These are phyloP conservation scores for Moricandia moricandioides DNA, from an alignment of 345 rosid species.

Conservation along the genomic window DNA sequence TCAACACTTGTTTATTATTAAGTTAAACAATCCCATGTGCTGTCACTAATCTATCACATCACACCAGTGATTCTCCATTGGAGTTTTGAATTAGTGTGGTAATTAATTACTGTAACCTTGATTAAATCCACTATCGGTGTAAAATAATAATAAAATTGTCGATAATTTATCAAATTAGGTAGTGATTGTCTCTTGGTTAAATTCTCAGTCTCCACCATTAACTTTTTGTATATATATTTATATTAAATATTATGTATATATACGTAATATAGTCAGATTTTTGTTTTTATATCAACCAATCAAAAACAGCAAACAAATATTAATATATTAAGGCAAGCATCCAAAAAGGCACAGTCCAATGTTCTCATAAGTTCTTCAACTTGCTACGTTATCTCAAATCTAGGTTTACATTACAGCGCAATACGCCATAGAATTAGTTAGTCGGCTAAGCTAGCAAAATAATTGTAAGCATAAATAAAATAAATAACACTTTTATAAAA, in stretches of 20 bases:
- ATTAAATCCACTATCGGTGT: conserved; percentile 21
- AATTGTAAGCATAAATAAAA: not conserved
- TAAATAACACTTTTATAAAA: not conserved
- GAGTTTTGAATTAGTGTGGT: not conserved
- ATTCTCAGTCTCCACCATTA: not conserved
- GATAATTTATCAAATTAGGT: not conserved
- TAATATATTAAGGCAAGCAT: not conserved
- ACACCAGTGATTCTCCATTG: not conserved
- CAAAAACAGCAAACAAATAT: not conserved
- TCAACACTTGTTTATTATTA: not conserved
- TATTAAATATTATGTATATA: not conserved
- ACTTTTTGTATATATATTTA: not conserved
- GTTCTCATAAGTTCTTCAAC: not conserved
- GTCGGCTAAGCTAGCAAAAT: not conserved
- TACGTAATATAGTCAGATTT: not conserved
- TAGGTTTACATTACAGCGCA: not conserved
- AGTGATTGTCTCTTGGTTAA: not conserved
- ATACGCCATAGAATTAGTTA: not conserved
- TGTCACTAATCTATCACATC: conserved; percentile 19
- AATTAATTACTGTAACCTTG: not conserved
- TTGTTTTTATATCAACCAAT: not conserved
- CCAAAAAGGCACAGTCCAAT: not conserved
- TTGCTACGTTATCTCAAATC: not conserved
- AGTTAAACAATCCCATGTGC: not conserved
- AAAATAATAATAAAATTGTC: not conserved